Percentiles rank a stretch among this genome's conserved stretches.
Evolutionary conservation across 164 flowering plant genomes (phyloP).

Genomic region (Euptelea pleiosperma): DNA sequence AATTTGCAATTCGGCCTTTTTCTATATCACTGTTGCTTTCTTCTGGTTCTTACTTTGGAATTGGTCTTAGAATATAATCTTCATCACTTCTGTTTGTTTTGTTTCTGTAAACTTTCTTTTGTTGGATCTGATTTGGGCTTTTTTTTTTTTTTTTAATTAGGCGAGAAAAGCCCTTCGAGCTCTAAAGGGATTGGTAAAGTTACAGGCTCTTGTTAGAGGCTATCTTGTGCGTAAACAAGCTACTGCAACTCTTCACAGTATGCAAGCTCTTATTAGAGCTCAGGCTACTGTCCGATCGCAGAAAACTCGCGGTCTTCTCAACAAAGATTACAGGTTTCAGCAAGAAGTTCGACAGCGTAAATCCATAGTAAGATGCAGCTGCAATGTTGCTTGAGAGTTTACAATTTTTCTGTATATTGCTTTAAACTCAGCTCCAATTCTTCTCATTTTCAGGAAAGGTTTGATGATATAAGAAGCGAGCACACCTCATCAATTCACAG

Average conservation of each 20-base stretch:
- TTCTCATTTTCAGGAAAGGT: slow-evolving; percentile 44
- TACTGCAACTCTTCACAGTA: slow-evolving; percentile 61
- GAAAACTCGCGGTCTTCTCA: slow-evolving; percentile 23
- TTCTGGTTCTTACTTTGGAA: too few species aligned
- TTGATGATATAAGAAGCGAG: slow-evolving; percentile 64
- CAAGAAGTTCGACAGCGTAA: slow-evolving; percentile 35
- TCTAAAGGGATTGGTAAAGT: slow-evolving; percentile 65
- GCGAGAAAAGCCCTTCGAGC: slow-evolving; percentile 87
- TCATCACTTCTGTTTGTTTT: too few species aligned
- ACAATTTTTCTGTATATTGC: too few species aligned
- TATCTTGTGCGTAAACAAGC: slow-evolving; percentile 74
- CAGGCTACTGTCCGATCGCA: slow-evolving; percentile 56
- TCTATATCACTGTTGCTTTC: too few species aligned
- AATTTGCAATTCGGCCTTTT: too few species aligned
- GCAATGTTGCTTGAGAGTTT: background rate
- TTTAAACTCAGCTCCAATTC: too few species aligned
- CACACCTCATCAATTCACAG: slow-evolving; percentile 51
- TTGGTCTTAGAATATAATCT: too few species aligned
- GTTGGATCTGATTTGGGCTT: background rate
- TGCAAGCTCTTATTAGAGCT: slow-evolving; percentile 81
- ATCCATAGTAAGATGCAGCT: slow-evolving; percentile 38
- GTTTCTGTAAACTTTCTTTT: too few species aligned
- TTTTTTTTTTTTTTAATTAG: slow-evolving; percentile 30
- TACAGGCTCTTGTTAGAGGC: slow-evolving; percentile 78
- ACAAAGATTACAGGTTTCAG: slow-evolving; percentile 21